Evolutionary conservation across 306 rosid species (phyloP), one percentile per base, ranked within the genome.

Genomic region (Betula pendula): DNA sequence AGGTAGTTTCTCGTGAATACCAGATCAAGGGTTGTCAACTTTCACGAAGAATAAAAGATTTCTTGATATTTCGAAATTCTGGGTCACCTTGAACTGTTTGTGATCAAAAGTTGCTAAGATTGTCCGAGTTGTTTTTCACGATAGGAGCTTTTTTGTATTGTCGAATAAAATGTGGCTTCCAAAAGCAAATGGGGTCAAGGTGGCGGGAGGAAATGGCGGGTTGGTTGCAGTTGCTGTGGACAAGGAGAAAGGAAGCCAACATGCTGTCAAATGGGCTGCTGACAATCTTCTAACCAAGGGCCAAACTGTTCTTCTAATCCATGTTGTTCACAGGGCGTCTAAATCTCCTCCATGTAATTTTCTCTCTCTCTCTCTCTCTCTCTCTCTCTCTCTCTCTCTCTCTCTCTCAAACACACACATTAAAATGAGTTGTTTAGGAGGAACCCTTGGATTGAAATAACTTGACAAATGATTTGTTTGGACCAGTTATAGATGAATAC

Each of bases 251-350:
- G 96, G 98, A 15, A 94, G 97, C 75, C 90, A 87, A 75, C 71
- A 77, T 5, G 97, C 98, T 79, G 86, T 94, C 42, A 88, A 84
- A 84, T 94, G 97, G 97, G 96, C 97, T 15, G 93, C 89, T 59
- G 98, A 94, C 60, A 84, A 68, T 79, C 79, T 94, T 75, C 84
- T 94, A 42, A 6, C 70, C 45, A 89, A 70, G 51, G 96, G 97
- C 77, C 92, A 89, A 87, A 87, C 88, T 66, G 80, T 94, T 49
- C 38, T 92, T 83, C 85, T 94, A 19, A 84, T 94, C 42, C 97
- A 96, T 74, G 98, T 90, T 59, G 79, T 86, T 80, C 91, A 82
- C 16, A 52, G 67, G 56, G 6, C 86, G 20, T 55, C 85, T 3
- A 44, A 87, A 14, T 29, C 68, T 45, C 15, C 66, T 70, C 63